phyloP scores from a whole-genome alignment of 805 yeast genomes.

The Wickerhamiella siamensis region DNA sequence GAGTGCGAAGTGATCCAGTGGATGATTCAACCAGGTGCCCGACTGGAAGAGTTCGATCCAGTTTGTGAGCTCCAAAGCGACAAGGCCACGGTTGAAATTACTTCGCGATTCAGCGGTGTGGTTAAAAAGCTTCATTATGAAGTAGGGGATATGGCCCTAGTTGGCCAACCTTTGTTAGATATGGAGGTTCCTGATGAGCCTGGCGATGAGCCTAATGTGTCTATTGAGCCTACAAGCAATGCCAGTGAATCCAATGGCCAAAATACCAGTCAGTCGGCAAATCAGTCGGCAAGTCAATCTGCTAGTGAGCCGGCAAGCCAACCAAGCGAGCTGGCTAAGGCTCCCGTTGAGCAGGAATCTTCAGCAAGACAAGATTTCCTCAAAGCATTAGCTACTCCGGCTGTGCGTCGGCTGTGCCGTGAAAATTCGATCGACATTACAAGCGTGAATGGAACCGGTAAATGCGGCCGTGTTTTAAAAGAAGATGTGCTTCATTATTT shows the following conservation, averaged over 20 bases:
- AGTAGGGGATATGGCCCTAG: slow-evolving; percentile 25
- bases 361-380: background rate
- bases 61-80: slow-evolving; percentile 26
- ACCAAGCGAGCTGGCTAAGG: too few species aligned
- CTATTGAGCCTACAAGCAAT: background rate
- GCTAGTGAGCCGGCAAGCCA: too few species aligned
- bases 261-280: background rate
- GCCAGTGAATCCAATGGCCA: background rate
- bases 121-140: slow-evolving; percentile 23
- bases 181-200: slow-evolving; percentile 17
- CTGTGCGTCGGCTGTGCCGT: slow-evolving; percentile 22
- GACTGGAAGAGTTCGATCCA: slow-evolving; percentile 24
- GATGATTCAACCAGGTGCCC: slow-evolving; percentile 26
- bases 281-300: background rate
- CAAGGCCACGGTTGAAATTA: slow-evolving; percentile 26
- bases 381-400: slow-evolving; percentile 23
- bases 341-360: background rate
- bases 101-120: slow-evolving; percentile 24
- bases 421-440: slow-evolving; percentile 20
- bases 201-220: background rate
- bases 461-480: slow-evolving; percentile 24
- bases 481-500: slow-evolving; percentile 20
- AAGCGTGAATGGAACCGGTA: slow-evolving; percentile 21
- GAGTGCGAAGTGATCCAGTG: slow-evolving; percentile 27
- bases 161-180: slow-evolving; percentile 24